phyloP scores from a whole-genome alignment of 176 grass and related monocot species.

The Typha latifolia region DNA sequence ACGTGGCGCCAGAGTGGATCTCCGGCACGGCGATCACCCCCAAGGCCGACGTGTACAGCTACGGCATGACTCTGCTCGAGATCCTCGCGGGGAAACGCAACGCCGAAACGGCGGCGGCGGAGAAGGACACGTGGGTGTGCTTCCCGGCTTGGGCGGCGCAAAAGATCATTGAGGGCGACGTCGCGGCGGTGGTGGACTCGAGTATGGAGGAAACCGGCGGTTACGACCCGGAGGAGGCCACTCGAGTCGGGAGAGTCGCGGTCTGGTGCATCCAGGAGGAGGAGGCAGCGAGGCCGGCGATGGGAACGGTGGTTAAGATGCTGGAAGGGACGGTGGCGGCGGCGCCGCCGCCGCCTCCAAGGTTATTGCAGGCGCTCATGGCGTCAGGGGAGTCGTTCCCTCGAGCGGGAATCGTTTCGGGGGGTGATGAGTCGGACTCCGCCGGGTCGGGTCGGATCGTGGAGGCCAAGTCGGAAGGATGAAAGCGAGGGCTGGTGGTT shows the following conservation, averaged over 20 bases:
- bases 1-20: conserved; percentile 28
- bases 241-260: conserved; percentile 18
- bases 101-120: conserved; percentile 11
- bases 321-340: conserved; percentile 21
- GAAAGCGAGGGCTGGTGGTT: not conserved
- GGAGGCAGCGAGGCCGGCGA: conserved; percentile 27
- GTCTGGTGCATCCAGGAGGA: conserved; percentile 41
- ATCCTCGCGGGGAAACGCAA: conserved; percentile 22
- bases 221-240: conserved; percentile 9
- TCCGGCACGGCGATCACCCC: conserved; percentile 13
- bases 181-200: conserved; percentile 1
- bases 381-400: conserved; percentile 1
- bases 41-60: conserved; percentile 44
- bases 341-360: conserved; percentile 2
- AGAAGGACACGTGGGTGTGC: conserved; percentile 16
- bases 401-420: not conserved
- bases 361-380: not conserved
- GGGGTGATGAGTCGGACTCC: not conserved
- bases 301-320: conserved; percentile 38
- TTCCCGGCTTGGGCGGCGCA: conserved; percentile 18
- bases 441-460: not conserved
- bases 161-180: not conserved
- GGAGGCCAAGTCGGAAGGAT: not conserved
- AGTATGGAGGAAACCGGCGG: conserved; percentile 4
- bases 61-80: conserved; percentile 37